Conservation (phyloP, 2,329 filamentous ascomycete species). For the Colletotrichum noveboracense region DNA sequence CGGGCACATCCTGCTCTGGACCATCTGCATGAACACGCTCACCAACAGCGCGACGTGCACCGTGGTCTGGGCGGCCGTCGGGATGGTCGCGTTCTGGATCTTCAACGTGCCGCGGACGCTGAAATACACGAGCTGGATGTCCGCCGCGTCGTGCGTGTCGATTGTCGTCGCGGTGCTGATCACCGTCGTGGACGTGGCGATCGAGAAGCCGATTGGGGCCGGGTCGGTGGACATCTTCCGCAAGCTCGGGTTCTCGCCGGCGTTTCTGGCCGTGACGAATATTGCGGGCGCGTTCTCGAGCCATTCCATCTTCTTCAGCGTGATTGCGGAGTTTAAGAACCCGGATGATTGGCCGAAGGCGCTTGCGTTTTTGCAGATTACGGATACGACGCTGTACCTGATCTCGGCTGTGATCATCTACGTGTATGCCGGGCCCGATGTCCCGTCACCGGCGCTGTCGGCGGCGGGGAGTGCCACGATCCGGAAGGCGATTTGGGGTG, state of each 20-base stretch:
- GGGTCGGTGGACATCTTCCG: conserved; percentile 35
- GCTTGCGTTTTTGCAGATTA: conserved; percentile 52
- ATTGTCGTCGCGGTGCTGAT: conserved; percentile 67
- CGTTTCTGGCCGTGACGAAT: conserved; percentile 64
- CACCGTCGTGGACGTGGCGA: conserved; percentile 67
- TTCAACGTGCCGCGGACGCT: conserved; percentile 67
- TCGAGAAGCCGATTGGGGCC: conserved; percentile 44
- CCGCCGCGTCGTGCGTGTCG: conserved; percentile 68
- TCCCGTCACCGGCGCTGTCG: conserved; percentile 70
- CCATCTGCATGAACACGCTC: conserved; percentile 70
- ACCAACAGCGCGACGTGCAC: conserved; percentile 65
- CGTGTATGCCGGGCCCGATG: conserved; percentile 64
- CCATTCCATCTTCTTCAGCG: conserved; percentile 70
- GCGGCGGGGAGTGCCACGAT: conserved; percentile 58
- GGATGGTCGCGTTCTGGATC: conserved; percentile 61
- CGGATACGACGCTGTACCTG: conserved; percentile 67
- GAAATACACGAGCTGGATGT: conserved; percentile 66
- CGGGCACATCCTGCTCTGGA: conserved; percentile 70
- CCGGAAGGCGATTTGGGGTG: conserved; percentile 69
- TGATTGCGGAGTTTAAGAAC: conserved; percentile 68
- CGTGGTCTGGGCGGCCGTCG: conserved; percentile 67
- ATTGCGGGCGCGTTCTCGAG: conserved; percentile 71
- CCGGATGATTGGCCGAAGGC: conserved; percentile 64
- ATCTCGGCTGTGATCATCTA: conserved; percentile 72
- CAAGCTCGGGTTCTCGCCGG: conserved; percentile 51